Conservation (phyloP, 345 rosid species). For the Excoecaria cochinchinensis region DNA sequence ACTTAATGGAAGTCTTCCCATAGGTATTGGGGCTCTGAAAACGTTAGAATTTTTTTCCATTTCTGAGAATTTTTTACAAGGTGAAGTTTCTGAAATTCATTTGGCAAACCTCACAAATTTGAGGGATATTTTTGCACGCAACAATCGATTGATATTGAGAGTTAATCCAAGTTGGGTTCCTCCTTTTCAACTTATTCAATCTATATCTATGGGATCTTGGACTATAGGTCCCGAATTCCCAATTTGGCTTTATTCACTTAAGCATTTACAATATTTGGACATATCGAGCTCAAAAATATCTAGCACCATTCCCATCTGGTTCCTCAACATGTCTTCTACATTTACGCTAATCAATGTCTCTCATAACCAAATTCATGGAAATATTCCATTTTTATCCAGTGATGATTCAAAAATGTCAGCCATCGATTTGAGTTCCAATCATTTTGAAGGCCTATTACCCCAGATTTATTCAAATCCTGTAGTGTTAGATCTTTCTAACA, state of each 20-base stretch:
- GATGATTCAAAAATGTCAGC: no score
- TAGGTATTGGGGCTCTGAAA: conserved; percentile 9
- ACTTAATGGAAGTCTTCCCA: conserved; percentile 17
- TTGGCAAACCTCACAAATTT: conserved; percentile 25
- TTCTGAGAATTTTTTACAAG: conserved; percentile 14
- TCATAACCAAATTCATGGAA: background rate
- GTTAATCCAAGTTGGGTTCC: conserved; percentile 5
- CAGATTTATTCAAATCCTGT: background rate
- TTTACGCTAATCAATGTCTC: background rate
- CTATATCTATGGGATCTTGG: background rate
- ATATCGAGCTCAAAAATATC: no score
- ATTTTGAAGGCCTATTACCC: background rate
- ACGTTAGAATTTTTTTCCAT: conserved; percentile 7
- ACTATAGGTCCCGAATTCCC: background rate
- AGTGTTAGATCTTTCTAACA: conserved; percentile 10
- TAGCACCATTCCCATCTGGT: no score
- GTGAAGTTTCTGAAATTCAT: conserved; percentile 23
- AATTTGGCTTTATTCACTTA: background rate
- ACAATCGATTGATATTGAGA: background rate
- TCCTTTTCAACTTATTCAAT: background rate
- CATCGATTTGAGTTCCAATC: no score
- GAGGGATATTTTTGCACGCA: no score
- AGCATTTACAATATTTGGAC: no score
- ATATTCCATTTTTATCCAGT: no score
- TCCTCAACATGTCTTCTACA: background rate